phyloP scores from a whole-genome alignment of 2,329 filamentous ascomycete genomes.

The Tolypocladium pustulatum region DNA sequence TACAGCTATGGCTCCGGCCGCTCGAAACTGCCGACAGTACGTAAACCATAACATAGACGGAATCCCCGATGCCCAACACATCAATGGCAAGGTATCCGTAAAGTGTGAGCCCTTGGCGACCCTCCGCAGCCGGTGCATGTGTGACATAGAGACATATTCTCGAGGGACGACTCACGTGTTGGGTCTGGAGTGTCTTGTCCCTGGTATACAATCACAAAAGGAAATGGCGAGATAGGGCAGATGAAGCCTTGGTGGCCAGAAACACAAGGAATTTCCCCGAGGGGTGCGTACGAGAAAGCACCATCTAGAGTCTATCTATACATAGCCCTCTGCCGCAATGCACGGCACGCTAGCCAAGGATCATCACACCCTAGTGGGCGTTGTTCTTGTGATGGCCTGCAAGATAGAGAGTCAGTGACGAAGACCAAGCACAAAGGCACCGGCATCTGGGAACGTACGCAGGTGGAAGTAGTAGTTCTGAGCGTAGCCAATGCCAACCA shows the following conservation, averaged over 20 bases:
- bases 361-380: slow-evolving; percentile 60
- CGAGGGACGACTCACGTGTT: neutral
- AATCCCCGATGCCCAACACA: no score
- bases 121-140: no score
- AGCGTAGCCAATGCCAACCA: slow-evolving; percentile 79
- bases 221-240: neutral
- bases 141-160: no score
- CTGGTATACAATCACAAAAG: neutral
- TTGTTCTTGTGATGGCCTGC: slow-evolving; percentile 99
- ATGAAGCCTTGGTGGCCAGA: neutral
- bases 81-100: no score
- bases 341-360: slow-evolving; percentile 10
- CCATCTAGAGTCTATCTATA: slow-evolving; percentile 32
- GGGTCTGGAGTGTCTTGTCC: neutral
- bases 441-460: slow-evolving; percentile 51
- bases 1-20: no score
- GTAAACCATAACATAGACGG: no score
- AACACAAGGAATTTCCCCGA: neutral
- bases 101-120: no score
- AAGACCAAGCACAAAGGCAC: neutral
- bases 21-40: no score
- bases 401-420: neutral
- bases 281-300: slow-evolving; percentile 6
- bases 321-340: slow-evolving; percentile 14
- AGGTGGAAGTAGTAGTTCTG: slow-evolving; percentile 99